These are phyloP conservation scores for Aspergillus awamori DNA, from an alignment of 2,329 filamentous ascomycete species.

Conservation along the genomic window DNA sequence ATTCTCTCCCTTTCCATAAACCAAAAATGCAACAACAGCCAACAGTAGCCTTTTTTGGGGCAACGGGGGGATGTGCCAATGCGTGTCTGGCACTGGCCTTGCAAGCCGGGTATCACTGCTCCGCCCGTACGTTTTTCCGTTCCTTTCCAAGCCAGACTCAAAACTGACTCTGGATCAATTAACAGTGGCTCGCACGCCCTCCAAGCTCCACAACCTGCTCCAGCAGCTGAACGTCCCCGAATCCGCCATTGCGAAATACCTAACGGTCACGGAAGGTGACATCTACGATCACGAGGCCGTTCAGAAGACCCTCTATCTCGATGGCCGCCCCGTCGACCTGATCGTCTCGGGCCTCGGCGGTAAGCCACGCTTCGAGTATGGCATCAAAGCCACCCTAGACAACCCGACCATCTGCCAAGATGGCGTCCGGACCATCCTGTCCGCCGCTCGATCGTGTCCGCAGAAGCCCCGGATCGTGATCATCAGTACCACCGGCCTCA, in stretches of 20 bases:
- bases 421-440: slow-evolving; percentile 32
- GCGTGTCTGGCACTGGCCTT: slow-evolving; percentile 50
- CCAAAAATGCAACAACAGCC: slow-evolving; percentile 9
- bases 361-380: slow-evolving; percentile 29
- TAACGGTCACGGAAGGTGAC: slow-evolving; percentile 54
- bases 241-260: slow-evolving; percentile 39
- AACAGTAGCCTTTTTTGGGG: slow-evolving; percentile 56
- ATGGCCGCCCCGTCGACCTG: slow-evolving; percentile 39
- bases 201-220: slow-evolving; percentile 53
- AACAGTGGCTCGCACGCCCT: slow-evolving; percentile 51
- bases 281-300: slow-evolving; percentile 48
- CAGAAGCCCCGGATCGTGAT: slow-evolving; percentile 32
- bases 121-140: slow-evolving; percentile 36
- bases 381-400: slow-evolving; percentile 34
- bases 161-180: too few species aligned
- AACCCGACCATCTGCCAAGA: slow-evolving; percentile 40
- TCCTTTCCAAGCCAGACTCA: too few species aligned
- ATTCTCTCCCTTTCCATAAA: background rate
- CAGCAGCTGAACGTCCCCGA: slow-evolving; percentile 43
- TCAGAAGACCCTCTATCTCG: slow-evolving; percentile 35
- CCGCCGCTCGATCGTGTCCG: slow-evolving; percentile 15
- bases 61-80: slow-evolving; percentile 53
- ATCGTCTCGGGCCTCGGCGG: slow-evolving; percentile 55
- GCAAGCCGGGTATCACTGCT: slow-evolving; percentile 48
- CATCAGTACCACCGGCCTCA: slow-evolving; percentile 40